Evolutionary conservation across 2,329 filamentous ascomycete genomes (phyloP), one percentile per base, ranked within the genome.

Genomic region (Aschersonia sp.): DNA sequence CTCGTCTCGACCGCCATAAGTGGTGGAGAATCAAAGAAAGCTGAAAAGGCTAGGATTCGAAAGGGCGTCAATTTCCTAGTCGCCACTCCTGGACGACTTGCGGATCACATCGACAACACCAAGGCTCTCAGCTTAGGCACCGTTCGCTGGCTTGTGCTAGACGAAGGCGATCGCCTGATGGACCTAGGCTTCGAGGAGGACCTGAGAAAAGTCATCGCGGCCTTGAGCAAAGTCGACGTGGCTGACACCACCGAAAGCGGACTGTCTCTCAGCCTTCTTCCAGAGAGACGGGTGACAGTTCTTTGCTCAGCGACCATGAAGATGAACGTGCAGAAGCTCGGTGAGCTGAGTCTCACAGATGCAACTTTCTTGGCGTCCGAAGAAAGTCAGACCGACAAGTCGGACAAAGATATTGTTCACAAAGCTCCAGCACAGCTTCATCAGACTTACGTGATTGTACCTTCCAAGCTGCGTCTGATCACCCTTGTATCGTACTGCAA

Each of bases 121-220:
- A 81, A 95, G 63, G 88, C 83, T 0, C 71, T 98, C 47, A 86
- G 92, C 53, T 80, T 97, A 41, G 85, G 85, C 57, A 89, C 84
- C 29, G 91, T 96, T 4, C 76, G 91, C 51, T 98, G 92, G 92
- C 69, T 98, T 30, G 82, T 98, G 2, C 74, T 98, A 5, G 92
- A 98, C 58, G 92, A 98, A 65, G 92, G 92, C 31, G 92, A 98
- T 72, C 78, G 92, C n/a, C 71, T 98, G 61, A 96, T 98, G 91
- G 92, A 98, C 60, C 75, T 97, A 58, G 92, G 92, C 0, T 98
- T 98, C 56, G 92, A 97, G 65, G 82, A 96, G 47, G 91, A 97
- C 58, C 78, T 98, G 51, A 85, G 86, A 59, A 85, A 83, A 51
- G 91, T 96, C 53, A 85, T 98, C 12, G 74, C 79, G 48, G 84